Conservation (phyloP, 2,329 filamentous ascomycete species). For the Pochonia chlamydosporia region DNA sequence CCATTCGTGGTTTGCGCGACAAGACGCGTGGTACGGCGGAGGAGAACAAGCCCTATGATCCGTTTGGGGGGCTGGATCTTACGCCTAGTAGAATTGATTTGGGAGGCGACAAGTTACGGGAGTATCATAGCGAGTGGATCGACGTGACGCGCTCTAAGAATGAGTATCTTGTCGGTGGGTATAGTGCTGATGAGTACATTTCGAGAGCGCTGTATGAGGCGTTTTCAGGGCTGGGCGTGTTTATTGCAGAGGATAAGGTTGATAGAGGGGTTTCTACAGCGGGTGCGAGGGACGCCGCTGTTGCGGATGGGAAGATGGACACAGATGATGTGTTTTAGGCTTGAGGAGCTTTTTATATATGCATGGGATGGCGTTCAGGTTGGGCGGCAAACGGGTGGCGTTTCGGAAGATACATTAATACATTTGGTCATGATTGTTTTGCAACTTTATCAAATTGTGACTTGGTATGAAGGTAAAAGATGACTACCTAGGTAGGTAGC, state of each 20-base stretch:
- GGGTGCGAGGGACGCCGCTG: constrained; percentile 30
- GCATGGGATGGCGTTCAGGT: background rate
- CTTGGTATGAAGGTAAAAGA: no score
- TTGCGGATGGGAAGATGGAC: constrained; percentile 37
- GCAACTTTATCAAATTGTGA: no score
- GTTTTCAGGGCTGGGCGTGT: constrained; percentile 83
- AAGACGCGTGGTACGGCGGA: constrained; percentile 34
- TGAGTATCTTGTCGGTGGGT: constrained; percentile 71
- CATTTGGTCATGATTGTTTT: no score
- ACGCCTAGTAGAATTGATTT: constrained; percentile 65
- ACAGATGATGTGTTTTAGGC: constrained; percentile 40
- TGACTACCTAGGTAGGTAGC: no score
- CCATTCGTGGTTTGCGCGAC: constrained; percentile 77
- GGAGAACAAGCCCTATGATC: constrained; percentile 75
- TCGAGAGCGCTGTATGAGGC: constrained; percentile 78
- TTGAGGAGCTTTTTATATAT: constrained; percentile 2
- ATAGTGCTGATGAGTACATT: constrained; percentile 77
- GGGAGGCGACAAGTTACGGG: constrained; percentile 38
- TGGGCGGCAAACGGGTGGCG: background rate
- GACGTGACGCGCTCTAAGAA: constrained; percentile 60
- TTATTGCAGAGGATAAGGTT: constrained; percentile 70
- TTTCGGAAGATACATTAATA: background rate
- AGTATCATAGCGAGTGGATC: constrained; percentile 72
- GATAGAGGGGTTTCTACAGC: constrained; percentile 29
- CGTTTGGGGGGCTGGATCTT: constrained; percentile 72